These are phyloP conservation scores for Drechslera avenae DNA, from an alignment of 2,329 filamentous ascomycete species.

Conservation along the genomic window DNA sequence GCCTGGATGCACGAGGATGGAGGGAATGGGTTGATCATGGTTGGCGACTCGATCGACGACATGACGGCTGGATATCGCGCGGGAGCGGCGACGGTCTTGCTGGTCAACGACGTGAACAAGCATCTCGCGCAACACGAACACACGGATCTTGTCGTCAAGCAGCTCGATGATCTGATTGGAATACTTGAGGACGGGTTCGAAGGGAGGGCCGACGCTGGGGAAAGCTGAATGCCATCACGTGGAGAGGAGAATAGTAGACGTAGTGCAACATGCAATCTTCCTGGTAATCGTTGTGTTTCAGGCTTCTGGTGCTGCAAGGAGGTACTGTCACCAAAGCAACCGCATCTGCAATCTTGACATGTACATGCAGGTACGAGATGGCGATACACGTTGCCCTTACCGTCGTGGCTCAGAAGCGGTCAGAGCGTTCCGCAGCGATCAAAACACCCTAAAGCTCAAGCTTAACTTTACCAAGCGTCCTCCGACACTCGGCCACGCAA, in stretches of 20 bases:
- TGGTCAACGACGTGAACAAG: conserved; percentile 81
- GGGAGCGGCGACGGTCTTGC: conserved; percentile 86
- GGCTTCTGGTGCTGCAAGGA: not conserved
- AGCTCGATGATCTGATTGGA: conserved; percentile 74
- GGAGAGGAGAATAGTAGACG: not conserved
- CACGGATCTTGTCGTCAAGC: conserved; percentile 73
- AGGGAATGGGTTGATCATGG: conserved; percentile 57
- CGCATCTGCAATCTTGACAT: not conserved
- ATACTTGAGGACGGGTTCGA: conserved; percentile 77
- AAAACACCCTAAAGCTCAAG: not conserved
- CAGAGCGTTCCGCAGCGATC: not conserved
- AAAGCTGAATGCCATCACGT: not conserved
- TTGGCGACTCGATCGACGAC: conserved; percentile 78
- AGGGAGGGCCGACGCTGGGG: conserved; percentile 47
- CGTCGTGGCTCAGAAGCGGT: not conserved
- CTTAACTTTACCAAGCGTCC: conserved; percentile 17
- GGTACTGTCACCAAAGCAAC: conserved; percentile 13
- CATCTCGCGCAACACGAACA: conserved; percentile 72
- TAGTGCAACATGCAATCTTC: not conserved
- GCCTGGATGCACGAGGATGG: conserved; percentile 65
- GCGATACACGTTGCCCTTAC: not conserved
- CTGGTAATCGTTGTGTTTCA: not conserved
- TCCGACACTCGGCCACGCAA: not conserved
- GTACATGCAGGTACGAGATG: conserved; percentile 1
- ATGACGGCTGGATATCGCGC: conserved; percentile 85